These are phyloP conservation scores for Chimonanthus salicifolius DNA, from an alignment of 164 flowering plant genomes.

Conservation along the genomic window DNA sequence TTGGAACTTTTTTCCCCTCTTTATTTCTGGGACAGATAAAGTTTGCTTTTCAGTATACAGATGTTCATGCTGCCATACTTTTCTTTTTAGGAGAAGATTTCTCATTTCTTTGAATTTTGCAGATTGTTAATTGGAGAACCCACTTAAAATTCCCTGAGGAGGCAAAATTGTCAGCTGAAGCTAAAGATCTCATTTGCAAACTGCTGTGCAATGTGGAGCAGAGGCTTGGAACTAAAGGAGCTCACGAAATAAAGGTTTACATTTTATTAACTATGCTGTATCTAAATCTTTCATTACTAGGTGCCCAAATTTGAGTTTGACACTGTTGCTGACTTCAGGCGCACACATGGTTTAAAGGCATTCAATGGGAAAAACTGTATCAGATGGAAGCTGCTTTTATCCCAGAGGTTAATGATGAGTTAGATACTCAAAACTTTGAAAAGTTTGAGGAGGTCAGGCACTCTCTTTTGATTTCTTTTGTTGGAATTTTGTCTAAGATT, in stretches of 20 bases:
- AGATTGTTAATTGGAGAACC: constrained; percentile 75
- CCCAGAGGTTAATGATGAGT: constrained; percentile 40
- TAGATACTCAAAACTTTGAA: constrained; percentile 41
- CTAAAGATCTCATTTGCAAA: constrained; percentile 57
- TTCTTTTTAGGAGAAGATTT: too few species aligned
- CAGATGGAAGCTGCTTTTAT: constrained; percentile 43
- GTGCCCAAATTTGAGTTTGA: constrained; percentile 2
- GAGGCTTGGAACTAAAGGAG: constrained; percentile 67
- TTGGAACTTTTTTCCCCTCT: neutral
- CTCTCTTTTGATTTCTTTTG: neutral
- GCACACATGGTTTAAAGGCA: constrained; percentile 35
- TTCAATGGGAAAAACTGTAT: constrained; percentile 35
- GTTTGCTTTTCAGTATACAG: neutral
- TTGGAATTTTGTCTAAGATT: too few species aligned
- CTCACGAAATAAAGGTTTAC: constrained; percentile 45
- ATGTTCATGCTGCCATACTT: neutral
- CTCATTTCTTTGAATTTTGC: constrained; percentile 8
- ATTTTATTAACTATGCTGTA: neutral
- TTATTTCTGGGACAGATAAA: neutral
- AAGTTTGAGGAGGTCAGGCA: constrained; percentile 37
- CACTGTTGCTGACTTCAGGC: constrained; percentile 18
- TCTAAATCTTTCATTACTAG: neutral
- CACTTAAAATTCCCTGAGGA: constrained; percentile 69
- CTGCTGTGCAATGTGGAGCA: constrained; percentile 57
- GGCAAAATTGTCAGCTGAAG: constrained; percentile 55